Conservation (phyloP, 305 asterid genomes). For the Solanum chacoense region DNA sequence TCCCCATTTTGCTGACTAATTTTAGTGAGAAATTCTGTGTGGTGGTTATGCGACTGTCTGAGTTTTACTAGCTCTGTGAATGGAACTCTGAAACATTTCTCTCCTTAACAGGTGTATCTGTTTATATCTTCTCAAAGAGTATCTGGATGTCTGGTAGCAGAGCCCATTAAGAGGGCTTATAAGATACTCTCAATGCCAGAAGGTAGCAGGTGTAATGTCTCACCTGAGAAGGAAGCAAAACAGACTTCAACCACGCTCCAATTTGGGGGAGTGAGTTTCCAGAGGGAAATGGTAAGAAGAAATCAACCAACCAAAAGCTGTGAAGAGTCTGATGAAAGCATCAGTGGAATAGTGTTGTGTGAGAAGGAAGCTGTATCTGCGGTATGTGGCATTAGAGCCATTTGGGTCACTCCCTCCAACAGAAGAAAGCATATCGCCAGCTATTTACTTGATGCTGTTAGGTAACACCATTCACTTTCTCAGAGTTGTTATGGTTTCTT, state of each 20-base stretch:
- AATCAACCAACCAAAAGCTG: slow-evolving; percentile 11
- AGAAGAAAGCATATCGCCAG: slow-evolving; percentile 71
- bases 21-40: neutral
- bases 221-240: slow-evolving; percentile 19
- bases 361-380: slow-evolving; percentile 50
- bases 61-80: neutral
- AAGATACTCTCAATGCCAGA: slow-evolving; percentile 25
- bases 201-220: neutral
- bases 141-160: slow-evolving; percentile 53
- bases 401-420: slow-evolving; percentile 72
- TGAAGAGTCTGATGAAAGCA: slow-evolving; percentile 14
- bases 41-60: neutral
- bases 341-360: slow-evolving; percentile 38
- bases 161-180: slow-evolving; percentile 45
- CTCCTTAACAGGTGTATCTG: slow-evolving; percentile 41
- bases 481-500: neutral
- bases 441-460: slow-evolving; percentile 55
- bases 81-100: neutral
- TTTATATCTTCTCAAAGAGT: slow-evolving; percentile 48
- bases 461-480: slow-evolving; percentile 28
- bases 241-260: slow-evolving; percentile 30
- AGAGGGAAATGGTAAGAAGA: slow-evolving; percentile 46
- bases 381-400: slow-evolving; percentile 68
- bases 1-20: neutral
- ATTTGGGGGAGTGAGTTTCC: slow-evolving; percentile 59